Evolutionary conservation across 441 rosid species (phyloP), one percentile per base, ranked within the genome.

Genomic region (Bocquillonia castaneifolia): DNA sequence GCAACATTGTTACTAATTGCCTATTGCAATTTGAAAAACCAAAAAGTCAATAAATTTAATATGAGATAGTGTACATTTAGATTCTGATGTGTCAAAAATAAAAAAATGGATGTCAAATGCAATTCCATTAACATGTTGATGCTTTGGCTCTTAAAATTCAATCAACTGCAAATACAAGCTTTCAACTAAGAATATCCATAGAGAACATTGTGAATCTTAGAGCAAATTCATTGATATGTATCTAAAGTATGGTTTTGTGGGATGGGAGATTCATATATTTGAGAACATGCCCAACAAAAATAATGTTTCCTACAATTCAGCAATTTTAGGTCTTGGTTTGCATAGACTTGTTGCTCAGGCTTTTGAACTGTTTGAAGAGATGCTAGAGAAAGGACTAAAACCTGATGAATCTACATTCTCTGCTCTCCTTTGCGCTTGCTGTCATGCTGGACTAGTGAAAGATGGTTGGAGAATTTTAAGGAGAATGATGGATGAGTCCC

Each of bases 361-460:
- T 26, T 83, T 93, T 68, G 59, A 82, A 57, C 62, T 84, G 66
- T 91, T 93, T 54, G 72, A 68, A 37, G 86, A 83, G 75, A 82
- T 89, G 74, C 73, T 80, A 66, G 52, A 48, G 69, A 60, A 66
- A 42, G 87, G 88, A 51, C 66, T 86, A 59, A 61, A 77, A 68
- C 92, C 97, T 0, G 97, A 91, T 51, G 83, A 80, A 56, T 78
- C 83, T 60, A 89, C 98, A 68, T 91, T 91, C 75, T 79, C 92
- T 45, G 82, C 89, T 70, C 92, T 93, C 50, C 95, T 93, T 67
- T 83, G 84, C 67, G 80, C 89, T 63, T 93, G 96, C 79, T 91
- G 93, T 68, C 97, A 93, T 71, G 78, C 86, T 5, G 96, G 96
- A 73, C 86, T 86, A 57, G 81, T 86, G 61, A 25, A 76, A 32